Conservation (phyloP, 202 grass and related monocot genomes). For the Alloteropsis angusta region DNA sequence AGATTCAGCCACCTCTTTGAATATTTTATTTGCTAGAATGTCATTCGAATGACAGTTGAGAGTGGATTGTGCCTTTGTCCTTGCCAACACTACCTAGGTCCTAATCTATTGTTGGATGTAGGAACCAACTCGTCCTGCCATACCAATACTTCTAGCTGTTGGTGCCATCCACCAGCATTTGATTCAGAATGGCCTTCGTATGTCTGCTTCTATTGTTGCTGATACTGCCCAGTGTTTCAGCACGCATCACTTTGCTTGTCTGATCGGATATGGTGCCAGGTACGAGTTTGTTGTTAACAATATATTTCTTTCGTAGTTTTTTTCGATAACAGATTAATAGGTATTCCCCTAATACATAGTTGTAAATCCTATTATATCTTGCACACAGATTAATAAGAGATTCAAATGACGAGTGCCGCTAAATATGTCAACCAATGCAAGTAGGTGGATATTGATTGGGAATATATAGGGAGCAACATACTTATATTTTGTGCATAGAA, state of each 20-base stretch:
- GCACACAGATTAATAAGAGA: neutral
- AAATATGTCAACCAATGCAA: neutral
- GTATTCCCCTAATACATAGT: neutral
- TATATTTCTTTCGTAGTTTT: slow-evolving; percentile 4
- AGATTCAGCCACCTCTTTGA: neutral
- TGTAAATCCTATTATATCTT: neutral
- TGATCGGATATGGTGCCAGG: slow-evolving; percentile 99
- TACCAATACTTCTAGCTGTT: slow-evolving; percentile 96
- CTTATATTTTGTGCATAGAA: slow-evolving; percentile 19
- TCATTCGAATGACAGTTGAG: neutral
- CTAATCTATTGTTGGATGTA: slow-evolving; percentile 32
- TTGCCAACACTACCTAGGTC: neutral
- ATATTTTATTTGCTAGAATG: neutral
- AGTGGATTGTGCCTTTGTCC: neutral
- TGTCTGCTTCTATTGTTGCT: slow-evolving; percentile 94
- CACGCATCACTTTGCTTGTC: slow-evolving; percentile 98
- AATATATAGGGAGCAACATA: neutral
- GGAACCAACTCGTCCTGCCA: slow-evolving; percentile 90
- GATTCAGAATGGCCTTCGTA: slow-evolving; percentile 95
- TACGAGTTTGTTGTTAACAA: slow-evolving; percentile 27
- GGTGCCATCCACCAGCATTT: slow-evolving; percentile 98
- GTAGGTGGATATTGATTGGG: neutral
- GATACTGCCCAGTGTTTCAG: slow-evolving; percentile 99
- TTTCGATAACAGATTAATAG: neutral
- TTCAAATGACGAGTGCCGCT: neutral